These are phyloP conservation scores for Cryptosporidium ubiquitum DNA, from an alignment of 169 alveolate species.

Conservation along the genomic window DNA sequence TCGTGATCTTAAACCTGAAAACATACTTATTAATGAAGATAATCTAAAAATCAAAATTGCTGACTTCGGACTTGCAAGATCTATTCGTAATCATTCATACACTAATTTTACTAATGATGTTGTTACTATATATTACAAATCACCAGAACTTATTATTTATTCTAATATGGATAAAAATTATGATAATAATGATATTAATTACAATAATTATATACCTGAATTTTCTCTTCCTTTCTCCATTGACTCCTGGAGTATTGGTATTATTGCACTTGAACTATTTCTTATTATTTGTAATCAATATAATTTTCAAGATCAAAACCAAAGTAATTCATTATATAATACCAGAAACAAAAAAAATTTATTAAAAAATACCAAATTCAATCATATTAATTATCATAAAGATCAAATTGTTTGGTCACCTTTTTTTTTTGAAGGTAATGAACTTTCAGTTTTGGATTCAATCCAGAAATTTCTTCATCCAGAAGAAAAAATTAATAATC, in stretches of 20 bases:
- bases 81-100: constrained; percentile 48
- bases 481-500: constrained; percentile 4
- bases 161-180: background rate
- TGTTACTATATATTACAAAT: constrained; percentile 53
- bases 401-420: constrained; percentile 48
- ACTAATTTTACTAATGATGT: constrained; percentile 64
- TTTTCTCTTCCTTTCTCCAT: constrained; percentile 45
- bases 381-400: no score
- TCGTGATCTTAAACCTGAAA: constrained; percentile 71
- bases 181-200: background rate
- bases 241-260: constrained; percentile 68
- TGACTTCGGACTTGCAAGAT: constrained; percentile 68
- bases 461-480: constrained; percentile 38
- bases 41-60: constrained; percentile 53
- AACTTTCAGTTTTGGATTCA: constrained; percentile 36
- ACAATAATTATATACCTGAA: background rate
- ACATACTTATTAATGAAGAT: constrained; percentile 51
- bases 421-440: constrained; percentile 64
- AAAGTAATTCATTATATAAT: background rate
- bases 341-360: constrained; percentile 14
- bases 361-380: no score
- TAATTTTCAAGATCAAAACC: background rate
- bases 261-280: constrained; percentile 49
- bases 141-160: constrained; percentile 44
- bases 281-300: constrained; percentile 19